Evolutionary conservation across 2,329 filamentous ascomycete genomes (phyloP).

Genomic region (Penicillium sp.): DNA sequence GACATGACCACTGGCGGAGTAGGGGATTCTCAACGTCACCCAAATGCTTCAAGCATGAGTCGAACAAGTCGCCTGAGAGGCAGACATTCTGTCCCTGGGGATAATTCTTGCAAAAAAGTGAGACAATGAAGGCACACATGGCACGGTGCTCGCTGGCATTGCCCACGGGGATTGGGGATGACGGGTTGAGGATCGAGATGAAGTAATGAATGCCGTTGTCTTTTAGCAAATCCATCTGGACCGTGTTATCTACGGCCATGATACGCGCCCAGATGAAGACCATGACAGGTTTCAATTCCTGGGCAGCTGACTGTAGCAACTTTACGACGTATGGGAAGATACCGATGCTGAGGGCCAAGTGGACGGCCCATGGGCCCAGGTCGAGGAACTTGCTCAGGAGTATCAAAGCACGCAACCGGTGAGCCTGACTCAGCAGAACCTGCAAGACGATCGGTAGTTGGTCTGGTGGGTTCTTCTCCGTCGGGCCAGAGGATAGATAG

Average conservation of each 20-base stretch:
- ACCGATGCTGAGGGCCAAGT: conserved; percentile 91
- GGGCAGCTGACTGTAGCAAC: conserved; percentile 85
- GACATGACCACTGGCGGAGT: conserved; percentile 87
- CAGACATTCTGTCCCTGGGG: conserved; percentile 87
- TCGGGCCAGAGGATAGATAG: conserved; percentile 77
- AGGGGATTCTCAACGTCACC: conserved; percentile 81
- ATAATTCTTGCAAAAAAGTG: conserved; percentile 95
- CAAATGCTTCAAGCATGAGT: conserved; percentile 77
- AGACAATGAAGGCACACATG: conserved; percentile 97
- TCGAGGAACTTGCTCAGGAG: conserved; percentile 90
- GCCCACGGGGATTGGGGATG: conserved; percentile 73
- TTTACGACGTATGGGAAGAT: conserved; percentile 99
- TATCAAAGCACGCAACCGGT: conserved; percentile 83
- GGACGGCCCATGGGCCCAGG: conserved; percentile 96
- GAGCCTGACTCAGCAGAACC: conserved; percentile 90
- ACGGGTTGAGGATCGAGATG: conserved; percentile 81
- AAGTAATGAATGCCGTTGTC: conserved; percentile 98
- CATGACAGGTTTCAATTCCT: conserved; percentile 96
- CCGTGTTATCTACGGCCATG: conserved; percentile 87
- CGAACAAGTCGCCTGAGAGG: conserved; percentile 83
- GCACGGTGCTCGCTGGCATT: conserved; percentile 93
- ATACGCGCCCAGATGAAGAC: conserved; percentile 98
- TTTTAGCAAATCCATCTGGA: conserved; percentile 88
- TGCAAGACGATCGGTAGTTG: conserved; percentile 95
- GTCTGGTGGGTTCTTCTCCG: conserved; percentile 80